These are phyloP conservation scores for Fraxinus nigra DNA, from an alignment of 305 asterid species.

Conservation along the genomic window DNA sequence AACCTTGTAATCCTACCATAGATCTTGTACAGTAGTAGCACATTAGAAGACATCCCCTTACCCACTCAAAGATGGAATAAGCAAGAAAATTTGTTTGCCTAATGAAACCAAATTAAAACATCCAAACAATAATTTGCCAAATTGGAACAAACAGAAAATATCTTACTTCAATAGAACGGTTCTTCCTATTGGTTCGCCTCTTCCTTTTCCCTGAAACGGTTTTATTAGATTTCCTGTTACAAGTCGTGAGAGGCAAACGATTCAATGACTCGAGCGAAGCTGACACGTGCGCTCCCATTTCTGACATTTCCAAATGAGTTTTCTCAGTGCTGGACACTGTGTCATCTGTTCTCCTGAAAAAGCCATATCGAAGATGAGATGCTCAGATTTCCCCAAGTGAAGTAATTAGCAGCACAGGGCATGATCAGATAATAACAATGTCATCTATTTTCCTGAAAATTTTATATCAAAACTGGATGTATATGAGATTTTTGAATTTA, in stretches of 20 bases:
- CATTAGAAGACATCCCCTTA: not conserved
- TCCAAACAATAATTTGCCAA: not conserved
- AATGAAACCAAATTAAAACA: not conserved
- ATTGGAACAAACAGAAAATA: conserved; percentile 4
- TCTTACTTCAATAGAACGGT: conserved; percentile 47
- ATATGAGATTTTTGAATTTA: conserved; percentile 5
- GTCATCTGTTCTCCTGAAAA: conserved; percentile 39
- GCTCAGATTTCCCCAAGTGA: not conserved
- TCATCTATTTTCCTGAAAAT: conserved; percentile 37
- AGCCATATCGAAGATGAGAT: not conserved
- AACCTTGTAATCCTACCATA: not conserved
- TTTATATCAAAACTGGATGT: conserved; percentile 21
- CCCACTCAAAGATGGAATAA: conserved; percentile 4
- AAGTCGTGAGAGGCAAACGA: conserved; percentile 22
- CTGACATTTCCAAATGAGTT: conserved; percentile 28
- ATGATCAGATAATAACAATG: conserved; percentile 9
- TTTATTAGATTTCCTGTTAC: conserved; percentile 26
- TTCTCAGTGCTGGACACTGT: conserved; percentile 27
- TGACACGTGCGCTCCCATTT: conserved; percentile 32
- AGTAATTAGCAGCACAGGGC: not conserved
- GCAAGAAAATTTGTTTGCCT: not conserved
- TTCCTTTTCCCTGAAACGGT: conserved; percentile 36
- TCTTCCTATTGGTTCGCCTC: conserved; percentile 29
- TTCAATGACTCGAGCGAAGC: conserved; percentile 31
- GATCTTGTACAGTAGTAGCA: not conserved